Conservation (phyloP, 2,329 filamentous ascomycete genomes). For the Geosmithia putterillii region DNA sequence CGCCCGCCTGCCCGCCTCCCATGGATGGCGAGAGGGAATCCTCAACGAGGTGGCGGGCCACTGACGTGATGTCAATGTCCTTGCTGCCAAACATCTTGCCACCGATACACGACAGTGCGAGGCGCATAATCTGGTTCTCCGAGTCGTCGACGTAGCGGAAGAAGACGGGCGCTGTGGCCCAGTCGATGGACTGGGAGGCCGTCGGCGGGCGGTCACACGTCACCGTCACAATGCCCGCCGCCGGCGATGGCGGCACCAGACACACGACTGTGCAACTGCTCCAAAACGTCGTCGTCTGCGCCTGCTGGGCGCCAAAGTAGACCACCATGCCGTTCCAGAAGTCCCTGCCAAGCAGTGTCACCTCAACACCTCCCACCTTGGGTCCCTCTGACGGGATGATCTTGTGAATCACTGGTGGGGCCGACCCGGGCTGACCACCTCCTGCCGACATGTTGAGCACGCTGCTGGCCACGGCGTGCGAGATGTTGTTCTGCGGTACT, state of each 20-base stretch:
- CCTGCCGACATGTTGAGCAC: constrained; percentile 38
- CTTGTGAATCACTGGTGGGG: constrained; percentile 57
- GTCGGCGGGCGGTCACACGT: constrained; percentile 44
- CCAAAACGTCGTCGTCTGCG: constrained; percentile 68
- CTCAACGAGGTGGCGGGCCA: constrained; percentile 48
- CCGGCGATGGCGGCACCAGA: constrained; percentile 57
- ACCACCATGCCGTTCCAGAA: constrained; percentile 71
- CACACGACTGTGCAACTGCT: constrained; percentile 70
- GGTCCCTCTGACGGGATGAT: constrained; percentile 76
- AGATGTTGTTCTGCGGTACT: constrained; percentile 26
- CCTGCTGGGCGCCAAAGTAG: constrained; percentile 60
- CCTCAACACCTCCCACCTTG: constrained; percentile 73
- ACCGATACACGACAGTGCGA: constrained; percentile 51
- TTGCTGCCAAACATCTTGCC: constrained; percentile 49
- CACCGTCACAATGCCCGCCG: constrained; percentile 58
- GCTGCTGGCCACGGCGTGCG: constrained; percentile 32
- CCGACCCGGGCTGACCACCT: constrained; percentile 31
- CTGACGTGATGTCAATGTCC: constrained; percentile 46
- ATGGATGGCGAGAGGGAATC: constrained; percentile 9
- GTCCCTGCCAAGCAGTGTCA: constrained; percentile 69
- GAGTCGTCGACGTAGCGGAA: constrained; percentile 70
- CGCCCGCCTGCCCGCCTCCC: constrained; percentile 16
- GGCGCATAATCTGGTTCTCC: constrained; percentile 55
- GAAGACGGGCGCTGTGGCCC: constrained; percentile 41
- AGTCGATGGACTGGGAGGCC: constrained; percentile 22